These are phyloP conservation scores for Haematococcus lacustris DNA, from an alignment of 139 green algal genomes.

Conservation along the genomic window DNA sequence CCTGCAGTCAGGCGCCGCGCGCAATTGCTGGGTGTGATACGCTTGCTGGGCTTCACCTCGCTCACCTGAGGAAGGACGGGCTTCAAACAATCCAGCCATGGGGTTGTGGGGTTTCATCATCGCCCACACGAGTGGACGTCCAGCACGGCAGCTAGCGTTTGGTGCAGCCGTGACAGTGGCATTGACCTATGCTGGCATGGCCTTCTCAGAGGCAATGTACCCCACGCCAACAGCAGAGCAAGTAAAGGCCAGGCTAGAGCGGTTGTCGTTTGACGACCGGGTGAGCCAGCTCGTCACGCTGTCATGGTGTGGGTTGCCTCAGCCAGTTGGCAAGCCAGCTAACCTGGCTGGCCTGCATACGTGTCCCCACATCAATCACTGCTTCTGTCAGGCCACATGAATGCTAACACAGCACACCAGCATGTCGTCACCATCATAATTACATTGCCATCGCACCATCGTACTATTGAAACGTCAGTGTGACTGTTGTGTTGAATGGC, in stretches of 20 bases:
- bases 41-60: neutral
- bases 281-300: neutral
- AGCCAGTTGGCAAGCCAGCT: neutral
- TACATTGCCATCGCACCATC: neutral
- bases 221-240: neutral
- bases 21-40: neutral
- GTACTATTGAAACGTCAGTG: neutral
- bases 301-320: neutral
- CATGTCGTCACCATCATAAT: neutral
- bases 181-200: constrained; percentile 2
- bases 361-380: neutral
- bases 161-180: constrained; percentile 11
- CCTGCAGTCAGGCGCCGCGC: too few relatives aligned
- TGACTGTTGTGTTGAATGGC: neutral
- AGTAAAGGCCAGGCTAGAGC: neutral
- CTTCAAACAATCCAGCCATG: constrained; percentile 2
- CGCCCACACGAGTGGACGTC: constrained; percentile 7
- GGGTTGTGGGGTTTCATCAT: constrained; percentile 26
- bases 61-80: neutral
- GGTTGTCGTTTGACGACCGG: constrained; percentile 25
- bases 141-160: constrained; percentile 13
- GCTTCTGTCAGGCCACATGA: neutral
- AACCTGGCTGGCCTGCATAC: neutral
- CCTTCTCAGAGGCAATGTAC: constrained; percentile 11
- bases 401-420: neutral